A percentile compares a stretch with the other conserved stretches of the same genome.
These are phyloP conservation scores for Pythium phragmiticola DNA, from an alignment of 352 stramenopile species.

Conservation along the genomic window DNA sequence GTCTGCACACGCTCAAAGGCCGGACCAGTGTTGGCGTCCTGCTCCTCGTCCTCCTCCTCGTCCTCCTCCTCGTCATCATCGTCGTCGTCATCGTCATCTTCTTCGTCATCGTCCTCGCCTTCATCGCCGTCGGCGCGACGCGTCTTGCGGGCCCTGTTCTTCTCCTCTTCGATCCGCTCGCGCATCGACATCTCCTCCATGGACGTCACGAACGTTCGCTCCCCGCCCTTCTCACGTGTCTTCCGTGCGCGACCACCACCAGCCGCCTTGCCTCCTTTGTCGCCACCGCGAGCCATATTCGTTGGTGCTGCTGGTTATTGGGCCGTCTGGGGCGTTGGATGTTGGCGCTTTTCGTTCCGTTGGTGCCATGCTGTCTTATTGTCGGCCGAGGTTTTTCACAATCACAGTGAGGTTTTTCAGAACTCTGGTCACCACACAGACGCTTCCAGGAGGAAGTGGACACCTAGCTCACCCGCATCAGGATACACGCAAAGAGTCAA, in stretches of 20 bases:
- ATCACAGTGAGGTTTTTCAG: slow-evolving; percentile 23
- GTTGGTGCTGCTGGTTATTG: slow-evolving; percentile 5
- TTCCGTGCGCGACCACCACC: slow-evolving; percentile 45
- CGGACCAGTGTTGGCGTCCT: slow-evolving; percentile 51
- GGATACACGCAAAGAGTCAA: background rate
- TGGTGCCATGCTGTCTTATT: slow-evolving; percentile 14
- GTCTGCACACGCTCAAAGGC: slow-evolving; percentile 77
- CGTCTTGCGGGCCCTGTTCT: slow-evolving; percentile 65
- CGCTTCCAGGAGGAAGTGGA: slow-evolving; percentile 17
- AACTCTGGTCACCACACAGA: slow-evolving; percentile 14
- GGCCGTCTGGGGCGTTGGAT: background rate
- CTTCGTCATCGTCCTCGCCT: slow-evolving; percentile 37
- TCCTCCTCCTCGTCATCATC: slow-evolving; percentile 46
- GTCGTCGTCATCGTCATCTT: slow-evolving; percentile 46
- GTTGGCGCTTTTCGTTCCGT: slow-evolving; percentile 11
- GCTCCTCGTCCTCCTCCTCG: slow-evolving; percentile 31
- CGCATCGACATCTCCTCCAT: slow-evolving; percentile 81
- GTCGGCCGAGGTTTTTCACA: slow-evolving; percentile 21
- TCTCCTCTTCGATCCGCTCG: slow-evolving; percentile 72
- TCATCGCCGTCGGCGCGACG: slow-evolving; percentile 49
- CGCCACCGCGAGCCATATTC: slow-evolving; percentile 24
- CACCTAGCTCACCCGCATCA: background rate
- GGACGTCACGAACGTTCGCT: slow-evolving; percentile 80
- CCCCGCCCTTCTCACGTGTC: slow-evolving; percentile 65
- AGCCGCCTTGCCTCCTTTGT: slow-evolving; percentile 56